Conservation (phyloP, 2,329 filamentous ascomycete genomes). For the Talaromyces albobiverticillius region DNA sequence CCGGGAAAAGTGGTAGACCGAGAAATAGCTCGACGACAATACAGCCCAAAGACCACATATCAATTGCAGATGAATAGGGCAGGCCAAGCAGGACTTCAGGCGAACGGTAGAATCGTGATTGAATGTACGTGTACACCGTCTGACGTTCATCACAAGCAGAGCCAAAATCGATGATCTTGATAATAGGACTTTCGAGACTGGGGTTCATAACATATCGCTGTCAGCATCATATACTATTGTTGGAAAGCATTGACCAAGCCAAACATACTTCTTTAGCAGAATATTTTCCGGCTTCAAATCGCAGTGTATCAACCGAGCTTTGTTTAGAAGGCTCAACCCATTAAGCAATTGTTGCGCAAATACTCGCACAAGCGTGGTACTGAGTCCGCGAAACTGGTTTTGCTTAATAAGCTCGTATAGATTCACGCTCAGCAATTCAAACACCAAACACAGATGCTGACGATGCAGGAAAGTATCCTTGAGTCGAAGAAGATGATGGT, state of each 20-base stretch:
- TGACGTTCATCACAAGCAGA: slow-evolving; percentile 97
- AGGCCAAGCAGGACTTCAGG: slow-evolving; percentile 93
- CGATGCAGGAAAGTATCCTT: slow-evolving; percentile 98
- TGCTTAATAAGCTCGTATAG: slow-evolving; percentile 99
- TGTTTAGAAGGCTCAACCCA: slow-evolving; percentile 86
- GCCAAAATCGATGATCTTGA: slow-evolving; percentile 99
- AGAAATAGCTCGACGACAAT: slow-evolving; percentile 98
- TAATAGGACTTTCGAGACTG: slow-evolving; percentile 92
- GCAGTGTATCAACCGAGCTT: slow-evolving; percentile 94
- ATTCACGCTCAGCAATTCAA: slow-evolving; percentile 95
- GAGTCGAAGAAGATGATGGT: slow-evolving; percentile 88
- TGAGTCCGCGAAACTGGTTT: slow-evolving; percentile 96
- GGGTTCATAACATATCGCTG: slow-evolving; percentile 2
- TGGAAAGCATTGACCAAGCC: neutral
- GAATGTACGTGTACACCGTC: slow-evolving; percentile 98
- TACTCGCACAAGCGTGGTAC: slow-evolving; percentile 92
- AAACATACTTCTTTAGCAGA: slow-evolving; percentile 77
- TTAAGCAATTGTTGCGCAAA: slow-evolving; percentile 97
- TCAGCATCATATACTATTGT: neutral
- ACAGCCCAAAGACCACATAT: slow-evolving; percentile 99
- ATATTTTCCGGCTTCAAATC: slow-evolving; percentile 99
- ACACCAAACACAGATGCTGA: slow-evolving; percentile 94
- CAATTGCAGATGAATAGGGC: slow-evolving; percentile 96
- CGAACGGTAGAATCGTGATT: slow-evolving; percentile 95
- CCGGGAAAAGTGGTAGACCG: slow-evolving; percentile 88